Percentiles rank a stretch among this genome's conserved stretches.
These are phyloP conservation scores for Theobroma cacao DNA, from an alignment of 345 rosid species.

Conservation along the genomic window DNA sequence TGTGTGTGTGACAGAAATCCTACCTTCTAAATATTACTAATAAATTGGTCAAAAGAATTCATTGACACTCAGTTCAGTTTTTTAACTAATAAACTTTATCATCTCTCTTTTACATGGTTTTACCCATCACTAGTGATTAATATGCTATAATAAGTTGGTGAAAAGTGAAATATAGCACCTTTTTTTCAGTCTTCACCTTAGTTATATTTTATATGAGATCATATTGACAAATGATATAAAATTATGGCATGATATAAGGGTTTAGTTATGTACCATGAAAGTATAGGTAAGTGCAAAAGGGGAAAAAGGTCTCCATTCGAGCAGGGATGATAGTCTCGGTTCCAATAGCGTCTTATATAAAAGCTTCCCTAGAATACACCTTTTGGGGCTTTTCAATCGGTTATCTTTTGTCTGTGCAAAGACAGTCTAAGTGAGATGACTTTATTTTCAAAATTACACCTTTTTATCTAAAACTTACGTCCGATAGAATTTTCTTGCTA, in stretches of 20 bases:
- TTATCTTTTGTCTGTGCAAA: background rate
- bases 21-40: background rate
- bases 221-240: background rate
- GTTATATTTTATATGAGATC: background rate
- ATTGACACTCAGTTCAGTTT: background rate
- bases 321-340: background rate
- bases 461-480: background rate
- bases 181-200: background rate
- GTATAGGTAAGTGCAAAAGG: background rate
- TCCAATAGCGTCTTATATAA: background rate
- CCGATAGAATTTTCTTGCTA: background rate
- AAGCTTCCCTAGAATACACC: background rate
- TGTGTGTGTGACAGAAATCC: background rate
- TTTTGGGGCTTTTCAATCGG: background rate
- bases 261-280: background rate
- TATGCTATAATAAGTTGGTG: background rate
- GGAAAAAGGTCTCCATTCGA: background rate
- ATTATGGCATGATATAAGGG: background rate
- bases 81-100: background rate
- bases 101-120: background rate
- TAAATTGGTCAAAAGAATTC: background rate
- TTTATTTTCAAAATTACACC: background rate
- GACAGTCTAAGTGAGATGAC: background rate
- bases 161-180: background rate
- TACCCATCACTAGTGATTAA: background rate